Base-by-base conservation (phyloP, 495 filamentous ascomycete genomes). In the Barbatosphaeria neglecta region DNA sequence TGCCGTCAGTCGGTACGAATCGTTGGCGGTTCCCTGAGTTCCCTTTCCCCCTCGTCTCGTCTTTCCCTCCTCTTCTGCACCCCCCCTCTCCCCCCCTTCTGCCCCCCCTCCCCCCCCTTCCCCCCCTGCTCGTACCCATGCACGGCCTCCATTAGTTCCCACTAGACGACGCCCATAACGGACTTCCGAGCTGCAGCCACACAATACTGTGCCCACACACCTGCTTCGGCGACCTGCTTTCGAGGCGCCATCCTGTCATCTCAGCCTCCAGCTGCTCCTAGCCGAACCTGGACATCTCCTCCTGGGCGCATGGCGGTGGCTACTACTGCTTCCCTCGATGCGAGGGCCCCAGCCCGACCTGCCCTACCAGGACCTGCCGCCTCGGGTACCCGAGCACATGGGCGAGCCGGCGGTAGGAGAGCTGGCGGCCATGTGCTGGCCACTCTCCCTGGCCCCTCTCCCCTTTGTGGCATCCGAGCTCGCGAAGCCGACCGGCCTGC, bases 151-250 rank as follows among this genome's bases (percentile, higher is more conserved):
- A n/a, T n/a, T n/a, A n/a, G 15, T 11, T 23, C 15, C 39, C 13
- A 15, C 39, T 16, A 41, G 39, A 10, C 22, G 15, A 23, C 39
- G 20, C 39, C 39, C 39, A 24, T 15, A 23, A 41, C 39, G 39
- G 39, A 41, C 39, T 41, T 41, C 39, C 39, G 39, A 18, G 5
- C 22, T 24, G 39, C 39, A 41, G 39, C 39, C 37, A 39, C 39
- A 41, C 39, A 22, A 23, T 15, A 35, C 10, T 22, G 19, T 20
- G 37, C 37, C 19, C 19, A 22, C 19, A 22, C 19, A 22, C 39
- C 39, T 15, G 20, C 22, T 41, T 22, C 15, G 39, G 15, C 20
- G 39, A n/a, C 10, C 15, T 41, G 20, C 22, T 41, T 39, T 41
- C 39, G 20, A 23, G 20, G 20, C 22, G 20, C 20, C 39, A 41